These are phyloP conservation scores for Isabelozyma gotoi DNA, from an alignment of 805 yeast species.

Conservation along the genomic window DNA sequence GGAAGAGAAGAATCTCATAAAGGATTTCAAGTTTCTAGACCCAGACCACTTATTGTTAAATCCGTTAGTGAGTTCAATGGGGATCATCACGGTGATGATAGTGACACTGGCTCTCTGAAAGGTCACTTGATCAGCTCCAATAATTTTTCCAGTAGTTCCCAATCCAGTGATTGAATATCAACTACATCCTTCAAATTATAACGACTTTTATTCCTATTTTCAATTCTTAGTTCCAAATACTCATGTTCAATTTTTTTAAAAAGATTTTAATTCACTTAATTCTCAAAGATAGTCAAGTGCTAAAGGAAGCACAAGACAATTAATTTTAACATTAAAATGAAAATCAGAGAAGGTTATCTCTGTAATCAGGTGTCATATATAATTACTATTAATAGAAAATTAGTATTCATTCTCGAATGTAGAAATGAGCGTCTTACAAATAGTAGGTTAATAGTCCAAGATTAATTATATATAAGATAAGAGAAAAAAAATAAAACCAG, in stretches of 20 bases:
- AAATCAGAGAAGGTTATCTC: too few species aligned
- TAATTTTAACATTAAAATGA: too few species aligned
- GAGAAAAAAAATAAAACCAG: neutral
- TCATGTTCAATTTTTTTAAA: too few species aligned
- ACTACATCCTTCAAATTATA: neutral
- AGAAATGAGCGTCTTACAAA: too few species aligned
- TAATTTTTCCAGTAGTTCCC: neutral
- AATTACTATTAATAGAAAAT: too few species aligned
- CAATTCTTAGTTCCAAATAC: neutral
- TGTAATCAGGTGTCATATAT: too few species aligned
- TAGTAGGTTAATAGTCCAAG: too few species aligned
- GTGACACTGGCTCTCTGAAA: neutral
- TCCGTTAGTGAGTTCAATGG: slow-evolving; percentile 1
- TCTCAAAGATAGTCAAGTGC: too few species aligned
- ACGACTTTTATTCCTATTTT: neutral
- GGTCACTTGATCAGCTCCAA: neutral
- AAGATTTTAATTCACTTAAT: too few species aligned
- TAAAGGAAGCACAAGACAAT: too few species aligned
- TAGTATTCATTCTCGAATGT: too few species aligned
- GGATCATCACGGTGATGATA: neutral
- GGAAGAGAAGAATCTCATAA: slow-evolving; percentile 4
- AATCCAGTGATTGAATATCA: neutral
- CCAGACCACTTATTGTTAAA: slow-evolving; percentile 31
- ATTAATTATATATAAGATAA: too few species aligned
- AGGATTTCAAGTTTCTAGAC: slow-evolving; percentile 37